A percentile compares a stretch with the other conserved stretches of the same genome.
These are phyloP conservation scores for Ajuga reptans DNA, from an alignment of 305 asterid genomes.

Conservation along the genomic window DNA sequence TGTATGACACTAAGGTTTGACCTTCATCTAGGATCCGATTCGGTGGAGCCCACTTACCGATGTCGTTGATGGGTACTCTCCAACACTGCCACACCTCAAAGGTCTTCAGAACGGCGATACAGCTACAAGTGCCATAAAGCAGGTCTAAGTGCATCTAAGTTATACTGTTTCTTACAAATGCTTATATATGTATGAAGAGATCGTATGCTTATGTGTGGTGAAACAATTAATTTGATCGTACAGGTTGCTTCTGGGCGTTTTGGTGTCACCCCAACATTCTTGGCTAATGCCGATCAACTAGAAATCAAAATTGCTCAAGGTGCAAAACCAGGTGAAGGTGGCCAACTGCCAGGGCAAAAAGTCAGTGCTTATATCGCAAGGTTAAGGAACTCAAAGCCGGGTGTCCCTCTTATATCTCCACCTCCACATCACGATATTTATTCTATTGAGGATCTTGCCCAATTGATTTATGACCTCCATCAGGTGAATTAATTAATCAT, in stretches of 20 bases:
- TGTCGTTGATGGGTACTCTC: conserved; percentile 96
- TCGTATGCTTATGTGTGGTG: background rate
- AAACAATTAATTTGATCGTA: conserved; percentile 17
- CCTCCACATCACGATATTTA: conserved; percentile 99
- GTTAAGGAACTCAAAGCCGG: conserved; percentile 94
- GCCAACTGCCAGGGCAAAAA: conserved; percentile 98
- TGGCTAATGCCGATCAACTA: conserved; percentile 92
- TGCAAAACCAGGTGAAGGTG: conserved; percentile 99
- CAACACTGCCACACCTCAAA: conserved; percentile 93
- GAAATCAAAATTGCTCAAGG: conserved; percentile 99
- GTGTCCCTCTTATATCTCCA: conserved; percentile 98
- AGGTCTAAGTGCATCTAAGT: conserved; percentile 36
- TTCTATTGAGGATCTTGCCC: conserved; percentile 99
- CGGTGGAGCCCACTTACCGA: conserved; percentile 98
- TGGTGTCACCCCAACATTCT: conserved; percentile 98
- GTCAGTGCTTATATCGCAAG: conserved; percentile 97
- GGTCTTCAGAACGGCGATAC: conserved; percentile 99
- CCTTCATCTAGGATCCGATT: conserved; percentile 73
- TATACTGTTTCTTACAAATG: background rate
- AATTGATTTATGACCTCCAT: conserved; percentile 94
- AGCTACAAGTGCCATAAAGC: conserved; percentile 98
- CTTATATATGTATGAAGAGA: background rate
- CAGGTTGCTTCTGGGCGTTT: conserved; percentile 99
- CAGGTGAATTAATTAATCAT: conserved; percentile 46
- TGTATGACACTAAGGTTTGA: conserved; percentile 16